These are phyloP conservation scores for Fusarium acutatum DNA, from an alignment of 2,329 filamentous ascomycete genomes.

Conservation along the genomic window DNA sequence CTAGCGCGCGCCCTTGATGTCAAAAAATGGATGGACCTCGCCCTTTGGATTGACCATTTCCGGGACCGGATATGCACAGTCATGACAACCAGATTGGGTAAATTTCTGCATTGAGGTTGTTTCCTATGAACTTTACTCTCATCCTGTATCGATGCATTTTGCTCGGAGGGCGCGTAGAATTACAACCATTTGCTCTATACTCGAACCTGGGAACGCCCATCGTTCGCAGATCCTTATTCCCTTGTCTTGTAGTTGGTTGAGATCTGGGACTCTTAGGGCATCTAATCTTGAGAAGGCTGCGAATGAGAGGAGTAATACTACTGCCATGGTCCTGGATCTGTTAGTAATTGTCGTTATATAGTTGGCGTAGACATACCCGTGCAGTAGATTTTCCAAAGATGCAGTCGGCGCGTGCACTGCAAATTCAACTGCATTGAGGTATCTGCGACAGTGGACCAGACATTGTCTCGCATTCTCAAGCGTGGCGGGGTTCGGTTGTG, in stretches of 20 bases:
- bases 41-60: neutral
- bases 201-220: slow-evolving; percentile 32
- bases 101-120: neutral
- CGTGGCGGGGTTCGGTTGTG: neutral
- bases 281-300: slow-evolving; percentile 27
- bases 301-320: slow-evolving; percentile 23
- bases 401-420: slow-evolving; percentile 16
- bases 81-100: neutral
- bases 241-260: slow-evolving; percentile 30
- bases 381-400: slow-evolving; percentile 25
- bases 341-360: neutral
- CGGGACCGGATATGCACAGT: neutral
- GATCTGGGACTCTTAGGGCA: slow-evolving; percentile 19
- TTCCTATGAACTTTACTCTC: neutral
- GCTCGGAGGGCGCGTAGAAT: slow-evolving; percentile 29
- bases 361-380: neutral
- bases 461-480: slow-evolving; percentile 31
- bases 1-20: slow-evolving; percentile 26
- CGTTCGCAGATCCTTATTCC: slow-evolving; percentile 30
- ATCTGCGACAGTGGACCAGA: slow-evolving; percentile 24
- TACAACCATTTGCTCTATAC: slow-evolving; percentile 35
- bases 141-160: slow-evolving; percentile 31
- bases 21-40: neutral
- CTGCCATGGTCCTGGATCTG: slow-evolving; percentile 20
- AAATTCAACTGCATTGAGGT: slow-evolving; percentile 23